These are phyloP conservation scores for Ambrosiella cleistominuta DNA, from an alignment of 2,329 filamentous ascomycete species.

Conservation along the genomic window DNA sequence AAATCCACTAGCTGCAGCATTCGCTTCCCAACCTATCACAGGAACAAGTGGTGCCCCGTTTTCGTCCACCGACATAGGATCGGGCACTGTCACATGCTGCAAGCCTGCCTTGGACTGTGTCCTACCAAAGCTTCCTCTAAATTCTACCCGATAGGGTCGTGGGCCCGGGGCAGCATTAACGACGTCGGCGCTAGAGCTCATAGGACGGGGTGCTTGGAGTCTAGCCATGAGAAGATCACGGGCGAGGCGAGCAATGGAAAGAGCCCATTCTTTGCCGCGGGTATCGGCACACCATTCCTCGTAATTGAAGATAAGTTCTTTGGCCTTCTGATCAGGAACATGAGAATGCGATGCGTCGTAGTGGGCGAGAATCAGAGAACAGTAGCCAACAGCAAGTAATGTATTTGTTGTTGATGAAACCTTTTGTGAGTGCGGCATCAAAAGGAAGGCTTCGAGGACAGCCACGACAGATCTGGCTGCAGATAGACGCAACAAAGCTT, in stretches of 20 bases:
- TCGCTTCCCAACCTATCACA: not conserved
- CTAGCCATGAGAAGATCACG: slow-evolving; percentile 11
- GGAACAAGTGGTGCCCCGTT: not conserved
- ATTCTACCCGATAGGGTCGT: not conserved
- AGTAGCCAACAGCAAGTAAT: slow-evolving; percentile 10
- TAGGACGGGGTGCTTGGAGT: not conserved
- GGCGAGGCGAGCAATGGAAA: slow-evolving; percentile 9
- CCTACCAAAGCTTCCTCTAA: slow-evolving; percentile 4
- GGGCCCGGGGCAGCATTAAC: not conserved
- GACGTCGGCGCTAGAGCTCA: not conserved
- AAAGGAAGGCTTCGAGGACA: slow-evolving; percentile 11
- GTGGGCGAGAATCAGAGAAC: slow-evolving; percentile 11
- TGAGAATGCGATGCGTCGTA: slow-evolving; percentile 11
- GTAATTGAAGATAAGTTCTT: slow-evolving; percentile 10
- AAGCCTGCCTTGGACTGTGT: slow-evolving; percentile 5
- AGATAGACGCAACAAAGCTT: slow-evolving; percentile 7
- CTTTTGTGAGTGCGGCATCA: slow-evolving; percentile 11
- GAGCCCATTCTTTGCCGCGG: slow-evolving; percentile 12
- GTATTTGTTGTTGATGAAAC: slow-evolving; percentile 12
- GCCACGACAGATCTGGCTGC: slow-evolving; percentile 9
- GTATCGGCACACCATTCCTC: slow-evolving; percentile 10
- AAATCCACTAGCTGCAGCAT: not conserved
- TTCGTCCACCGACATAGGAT: slow-evolving; percentile 10
- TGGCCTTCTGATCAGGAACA: slow-evolving; percentile 6
- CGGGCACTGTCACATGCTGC: not conserved